Percentiles rank a stretch among this genome's conserved stretches.
phyloP scores from a whole-genome alignment of 2,329 filamentous ascomycete species.

The Cordyceps javanica region DNA sequence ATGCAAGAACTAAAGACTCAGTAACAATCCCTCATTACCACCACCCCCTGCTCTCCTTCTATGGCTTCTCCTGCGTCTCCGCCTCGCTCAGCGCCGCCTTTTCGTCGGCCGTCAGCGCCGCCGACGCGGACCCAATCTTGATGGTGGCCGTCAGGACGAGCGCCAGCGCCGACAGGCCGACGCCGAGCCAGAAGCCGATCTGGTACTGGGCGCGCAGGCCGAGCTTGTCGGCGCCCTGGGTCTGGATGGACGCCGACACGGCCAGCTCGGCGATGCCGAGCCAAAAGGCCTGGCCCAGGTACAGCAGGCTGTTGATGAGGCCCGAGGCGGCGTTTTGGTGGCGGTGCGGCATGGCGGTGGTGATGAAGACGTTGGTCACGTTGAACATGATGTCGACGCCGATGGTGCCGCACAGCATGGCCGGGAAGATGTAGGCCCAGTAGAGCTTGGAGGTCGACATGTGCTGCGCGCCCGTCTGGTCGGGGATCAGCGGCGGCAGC shows the following conservation, averaged over 20 bases:
- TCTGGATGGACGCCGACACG: conserved; percentile 40
- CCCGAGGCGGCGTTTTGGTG: conserved; percentile 68
- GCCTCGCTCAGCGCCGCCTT: conserved; percentile 26
- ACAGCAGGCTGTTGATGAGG: conserved; percentile 63
- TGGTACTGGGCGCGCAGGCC: conserved; percentile 51
- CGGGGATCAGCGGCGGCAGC: conserved; percentile 59
- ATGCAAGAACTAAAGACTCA: neutral
- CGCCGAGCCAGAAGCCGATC: conserved; percentile 60
- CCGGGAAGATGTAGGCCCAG: conserved; percentile 70
- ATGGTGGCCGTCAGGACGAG: conserved; percentile 52
- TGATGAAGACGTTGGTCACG: conserved; percentile 71
- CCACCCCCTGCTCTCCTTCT: neutral
- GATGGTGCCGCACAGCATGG: conserved; percentile 62
- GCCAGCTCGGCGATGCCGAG: conserved; percentile 64
- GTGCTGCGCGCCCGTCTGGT: conserved; percentile 28
- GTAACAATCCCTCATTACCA: neutral
- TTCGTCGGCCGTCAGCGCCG: conserved; percentile 53
- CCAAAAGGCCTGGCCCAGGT: conserved; percentile 66
- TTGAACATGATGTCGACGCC: conserved; percentile 73
- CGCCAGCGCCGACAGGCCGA: conserved; percentile 46
- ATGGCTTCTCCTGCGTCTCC: neutral
- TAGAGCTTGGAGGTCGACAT: conserved; percentile 35
- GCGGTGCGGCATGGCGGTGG: conserved; percentile 59
- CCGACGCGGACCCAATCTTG: conserved; percentile 46
- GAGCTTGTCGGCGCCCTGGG: conserved; percentile 21